Evolutionary conservation across 768 basidiomycete species (phyloP).

Genomic region (Lactarius psammicola): DNA sequence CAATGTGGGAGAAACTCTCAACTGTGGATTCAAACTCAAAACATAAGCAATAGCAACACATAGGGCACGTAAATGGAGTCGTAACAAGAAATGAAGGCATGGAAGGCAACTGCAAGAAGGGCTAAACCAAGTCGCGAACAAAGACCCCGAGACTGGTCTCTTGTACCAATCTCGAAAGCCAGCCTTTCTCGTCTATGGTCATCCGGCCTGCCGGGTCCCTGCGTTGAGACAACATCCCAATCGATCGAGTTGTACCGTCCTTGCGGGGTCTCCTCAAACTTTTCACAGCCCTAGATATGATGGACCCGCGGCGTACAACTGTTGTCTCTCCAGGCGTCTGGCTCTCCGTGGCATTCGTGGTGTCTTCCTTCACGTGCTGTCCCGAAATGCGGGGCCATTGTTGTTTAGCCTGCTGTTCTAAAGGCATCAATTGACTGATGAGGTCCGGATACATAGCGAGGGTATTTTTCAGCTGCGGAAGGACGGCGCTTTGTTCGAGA

Average conservation of each 20-base stretch:
- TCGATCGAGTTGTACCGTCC: background rate
- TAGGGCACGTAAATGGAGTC: background rate
- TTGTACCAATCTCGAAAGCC: conserved; percentile 8
- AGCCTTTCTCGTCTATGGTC: background rate
- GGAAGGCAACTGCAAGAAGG: background rate
- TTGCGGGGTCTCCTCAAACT: conserved; percentile 2
- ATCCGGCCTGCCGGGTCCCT: background rate
- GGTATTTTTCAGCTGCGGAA: conserved; percentile 5
- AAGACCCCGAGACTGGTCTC: conserved; percentile 12
- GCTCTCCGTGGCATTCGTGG: background rate
- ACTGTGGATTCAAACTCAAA: too few relatives aligned
- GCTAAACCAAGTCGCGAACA: conserved; percentile 2
- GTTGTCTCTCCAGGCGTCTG: background rate
- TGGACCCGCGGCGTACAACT: background rate
- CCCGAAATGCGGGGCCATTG: background rate
- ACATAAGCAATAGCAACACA: background rate
- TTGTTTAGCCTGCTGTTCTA: conserved; percentile 18
- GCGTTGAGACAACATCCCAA: background rate
- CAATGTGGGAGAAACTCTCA: too few relatives aligned
- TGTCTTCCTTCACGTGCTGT: background rate
- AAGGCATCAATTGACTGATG: conserved; percentile 12
- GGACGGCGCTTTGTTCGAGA: conserved; percentile 16
- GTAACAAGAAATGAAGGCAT: background rate
- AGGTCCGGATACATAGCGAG: conserved; percentile 18
- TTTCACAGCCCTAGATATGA: conserved; percentile 3